Conservation (phyloP, 495 filamentous ascomycete genomes). For the Rostrohypoxylon terebratum region DNA sequence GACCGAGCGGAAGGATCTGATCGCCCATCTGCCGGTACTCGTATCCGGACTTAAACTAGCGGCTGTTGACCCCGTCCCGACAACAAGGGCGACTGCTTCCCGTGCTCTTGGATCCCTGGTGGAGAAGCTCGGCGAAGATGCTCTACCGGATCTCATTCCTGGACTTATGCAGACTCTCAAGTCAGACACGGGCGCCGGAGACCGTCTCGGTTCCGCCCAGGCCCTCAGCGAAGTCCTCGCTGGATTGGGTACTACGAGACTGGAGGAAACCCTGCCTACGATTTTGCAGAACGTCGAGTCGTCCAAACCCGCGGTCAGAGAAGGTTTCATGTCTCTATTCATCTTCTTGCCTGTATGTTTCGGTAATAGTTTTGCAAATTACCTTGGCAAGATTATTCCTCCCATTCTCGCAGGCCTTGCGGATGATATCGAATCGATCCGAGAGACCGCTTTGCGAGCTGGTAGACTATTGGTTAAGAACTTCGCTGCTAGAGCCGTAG, state of each 20-base stretch:
- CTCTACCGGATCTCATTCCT: conserved; percentile 95
- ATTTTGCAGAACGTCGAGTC: conserved; percentile 97
- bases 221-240: conserved; percentile 97
- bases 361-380: conserved; percentile 97
- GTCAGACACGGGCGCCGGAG: conserved; percentile 94
- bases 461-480: conserved; percentile 97
- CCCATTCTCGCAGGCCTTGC: conserved; percentile 94
- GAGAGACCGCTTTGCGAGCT: conserved; percentile 91
- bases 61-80: conserved; percentile 93
- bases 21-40: conserved; percentile 89
- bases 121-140: conserved; percentile 97
- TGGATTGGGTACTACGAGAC: conserved; percentile 86
- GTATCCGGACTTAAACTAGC: conserved; percentile 90
- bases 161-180: conserved; percentile 97
- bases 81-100: conserved; percentile 95
- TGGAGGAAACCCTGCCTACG: conserved; percentile 96
- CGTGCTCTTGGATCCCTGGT: conserved; percentile 94
- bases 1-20: conserved; percentile 93
- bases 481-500: conserved; percentile 93
- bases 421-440: conserved; percentile 94
- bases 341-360: conserved; percentile 99
- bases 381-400: conserved; percentile 94
- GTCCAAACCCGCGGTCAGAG: conserved; percentile 87
- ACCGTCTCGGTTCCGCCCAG: conserved; percentile 94
- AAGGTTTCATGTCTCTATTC: conserved; percentile 99